Conservation (phyloP, 2,329 filamentous ascomycete species). For the Verticillium albo-atrum region DNA sequence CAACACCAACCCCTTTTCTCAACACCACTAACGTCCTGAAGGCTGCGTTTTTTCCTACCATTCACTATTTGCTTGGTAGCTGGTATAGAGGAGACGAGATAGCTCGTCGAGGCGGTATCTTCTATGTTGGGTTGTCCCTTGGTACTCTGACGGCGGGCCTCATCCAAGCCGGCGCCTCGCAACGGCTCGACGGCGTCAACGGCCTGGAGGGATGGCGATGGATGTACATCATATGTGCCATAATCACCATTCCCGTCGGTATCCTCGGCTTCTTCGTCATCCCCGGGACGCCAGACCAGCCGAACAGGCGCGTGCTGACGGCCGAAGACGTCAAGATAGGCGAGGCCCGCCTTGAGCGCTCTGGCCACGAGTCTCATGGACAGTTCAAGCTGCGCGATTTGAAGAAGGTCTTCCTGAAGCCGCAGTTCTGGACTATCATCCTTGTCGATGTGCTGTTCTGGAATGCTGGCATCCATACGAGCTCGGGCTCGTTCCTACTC, state of each 20-base stretch:
- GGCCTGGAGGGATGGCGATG: conserved; percentile 48
- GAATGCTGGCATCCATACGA: conserved; percentile 44
- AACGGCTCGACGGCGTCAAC: conserved; percentile 34
- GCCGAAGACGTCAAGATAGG: conserved; percentile 42
- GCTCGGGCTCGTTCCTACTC: conserved; percentile 45
- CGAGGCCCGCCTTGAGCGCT: conserved; percentile 36
- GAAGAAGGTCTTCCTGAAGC: conserved; percentile 29
- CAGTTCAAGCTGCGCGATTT: conserved; percentile 26
- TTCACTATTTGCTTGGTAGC: conserved; percentile 31
- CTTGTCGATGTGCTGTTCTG: conserved; percentile 52
- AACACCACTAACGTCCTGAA: too few species aligned
- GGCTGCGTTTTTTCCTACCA: conserved; percentile 33
- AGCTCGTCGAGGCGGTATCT: conserved; percentile 21
- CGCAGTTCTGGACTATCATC: conserved; percentile 46
- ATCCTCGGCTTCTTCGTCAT: conserved; percentile 46
- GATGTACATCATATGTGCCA: conserved; percentile 50
- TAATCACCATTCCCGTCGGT: conserved; percentile 52
- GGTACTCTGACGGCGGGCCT: conserved; percentile 48
- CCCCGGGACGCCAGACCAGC: conserved; percentile 40
- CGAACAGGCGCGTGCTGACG: conserved; percentile 41
- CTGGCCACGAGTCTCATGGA: conserved; percentile 33
- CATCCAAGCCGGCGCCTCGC: conserved; percentile 38
- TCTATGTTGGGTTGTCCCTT: conserved; percentile 44
- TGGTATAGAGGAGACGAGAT: conserved; percentile 25
- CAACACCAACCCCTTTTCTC: too few species aligned